These are phyloP conservation scores for Deuterostichococcus epilithicus DNA, from an alignment of 139 green algal genomes.

Conservation along the genomic window DNA sequence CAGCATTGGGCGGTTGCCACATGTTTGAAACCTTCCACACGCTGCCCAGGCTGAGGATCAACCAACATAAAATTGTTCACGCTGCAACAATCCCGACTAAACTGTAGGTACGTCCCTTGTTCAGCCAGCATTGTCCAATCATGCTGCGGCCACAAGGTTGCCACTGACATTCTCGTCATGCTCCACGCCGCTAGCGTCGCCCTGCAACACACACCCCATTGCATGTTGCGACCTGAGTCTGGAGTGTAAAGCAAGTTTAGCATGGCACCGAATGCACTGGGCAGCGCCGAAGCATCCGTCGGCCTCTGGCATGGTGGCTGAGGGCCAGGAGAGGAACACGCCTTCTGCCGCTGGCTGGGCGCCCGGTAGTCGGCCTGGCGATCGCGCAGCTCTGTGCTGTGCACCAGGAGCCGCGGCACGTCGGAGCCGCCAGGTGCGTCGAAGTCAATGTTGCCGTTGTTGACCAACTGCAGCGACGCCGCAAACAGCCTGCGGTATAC, in stretches of 20 bases:
- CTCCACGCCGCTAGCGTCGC: too few relatives aligned
- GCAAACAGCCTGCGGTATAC: slow-evolving; percentile 21
- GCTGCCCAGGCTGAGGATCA: too few relatives aligned
- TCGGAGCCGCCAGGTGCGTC: background rate
- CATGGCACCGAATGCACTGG: too few relatives aligned
- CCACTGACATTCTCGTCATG: background rate
- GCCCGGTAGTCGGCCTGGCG: slow-evolving; percentile 4
- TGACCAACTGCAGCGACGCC: slow-evolving; percentile 42
- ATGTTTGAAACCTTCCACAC: too few relatives aligned
- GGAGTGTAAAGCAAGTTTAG: too few relatives aligned
- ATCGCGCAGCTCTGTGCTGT: background rate
- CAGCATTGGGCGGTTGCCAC: too few relatives aligned
- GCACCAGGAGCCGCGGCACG: slow-evolving; percentile 12
- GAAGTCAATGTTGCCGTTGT: slow-evolving; percentile 39
- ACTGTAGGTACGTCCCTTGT: too few relatives aligned
- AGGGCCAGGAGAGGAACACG: background rate
- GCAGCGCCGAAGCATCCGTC: too few relatives aligned
- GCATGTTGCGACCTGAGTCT: background rate
- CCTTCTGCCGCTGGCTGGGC: background rate
- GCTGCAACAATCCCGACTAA: too few relatives aligned
- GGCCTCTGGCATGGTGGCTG: too few relatives aligned
- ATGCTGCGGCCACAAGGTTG: background rate
- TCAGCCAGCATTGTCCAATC: background rate
- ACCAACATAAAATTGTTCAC: too few relatives aligned
- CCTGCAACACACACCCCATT: background rate